Percentiles rank a stretch among this genome's conserved stretches.
These are phyloP conservation scores for Ganoderma multipileum DNA, from an alignment of 1,284 basidiomycete genomes.

Conservation along the genomic window DNA sequence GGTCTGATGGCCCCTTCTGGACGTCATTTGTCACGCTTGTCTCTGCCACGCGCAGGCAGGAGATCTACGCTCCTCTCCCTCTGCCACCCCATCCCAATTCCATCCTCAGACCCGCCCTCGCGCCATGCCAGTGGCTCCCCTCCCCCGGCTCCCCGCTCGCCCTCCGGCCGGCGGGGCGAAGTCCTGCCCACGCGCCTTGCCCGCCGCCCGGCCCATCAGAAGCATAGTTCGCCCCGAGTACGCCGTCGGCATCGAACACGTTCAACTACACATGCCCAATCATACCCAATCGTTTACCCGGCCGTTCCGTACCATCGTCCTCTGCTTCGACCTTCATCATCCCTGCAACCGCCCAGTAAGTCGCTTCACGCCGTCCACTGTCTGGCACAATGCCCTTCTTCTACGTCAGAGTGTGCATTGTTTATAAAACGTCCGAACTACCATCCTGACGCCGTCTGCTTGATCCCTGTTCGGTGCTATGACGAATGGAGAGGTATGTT, in stretches of 20 bases:
- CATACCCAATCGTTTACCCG: conserved; percentile 20
- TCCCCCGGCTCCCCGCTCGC: not conserved
- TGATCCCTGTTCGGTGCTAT: conserved; percentile 9
- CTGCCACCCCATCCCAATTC: not conserved
- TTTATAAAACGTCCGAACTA: not conserved
- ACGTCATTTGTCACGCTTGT: conserved; percentile 27
- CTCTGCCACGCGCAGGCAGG: conserved; percentile 24
- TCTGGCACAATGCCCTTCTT: conserved; percentile 10
- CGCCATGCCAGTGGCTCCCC: not conserved
- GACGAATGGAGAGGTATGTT: conserved; percentile 1
- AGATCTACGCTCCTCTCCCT: conserved; percentile 24
- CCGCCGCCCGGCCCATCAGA: conserved; percentile 29
- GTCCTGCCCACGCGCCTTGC: conserved; percentile 18
- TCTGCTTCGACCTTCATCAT: conserved; percentile 8
- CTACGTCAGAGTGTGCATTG: not conserved
- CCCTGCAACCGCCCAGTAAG: conserved; percentile 7
- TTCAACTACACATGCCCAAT: conserved; percentile 14
- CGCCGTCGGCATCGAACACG: conserved; percentile 31
- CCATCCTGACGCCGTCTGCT: not conserved
- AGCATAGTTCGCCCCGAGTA: conserved; percentile 27
- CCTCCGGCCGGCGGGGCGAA: conserved; percentile 5
- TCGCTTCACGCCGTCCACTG: conserved; percentile 7
- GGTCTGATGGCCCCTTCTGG: conserved; percentile 37
- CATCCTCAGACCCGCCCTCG: not conserved
- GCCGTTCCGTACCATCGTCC: conserved; percentile 16